A percentile compares a stretch with the other conserved stretches of the same genome.
Conservation (phyloP, 1,284 basidiomycete genomes). For the Schizophyllum amplum region DNA sequence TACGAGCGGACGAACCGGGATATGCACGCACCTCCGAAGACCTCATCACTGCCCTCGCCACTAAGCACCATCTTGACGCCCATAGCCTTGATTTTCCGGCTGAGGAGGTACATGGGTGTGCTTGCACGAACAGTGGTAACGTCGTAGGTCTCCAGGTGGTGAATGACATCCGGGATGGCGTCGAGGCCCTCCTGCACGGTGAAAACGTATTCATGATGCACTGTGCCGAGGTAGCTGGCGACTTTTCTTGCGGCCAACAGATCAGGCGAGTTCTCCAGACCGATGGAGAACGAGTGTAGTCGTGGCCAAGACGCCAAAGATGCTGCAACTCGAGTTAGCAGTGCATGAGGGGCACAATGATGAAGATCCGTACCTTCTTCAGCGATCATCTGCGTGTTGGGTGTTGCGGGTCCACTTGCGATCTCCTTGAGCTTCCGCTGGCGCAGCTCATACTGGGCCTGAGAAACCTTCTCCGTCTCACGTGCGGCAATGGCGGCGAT, state of each 20-base stretch:
- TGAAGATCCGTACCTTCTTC: slow-evolving; percentile 43
- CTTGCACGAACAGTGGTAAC: slow-evolving; percentile 98
- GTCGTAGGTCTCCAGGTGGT: slow-evolving; percentile 98
- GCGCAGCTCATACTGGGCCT: slow-evolving; percentile 67
- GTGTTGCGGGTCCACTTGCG: slow-evolving; percentile 51
- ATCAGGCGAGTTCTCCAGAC: slow-evolving; percentile 93
- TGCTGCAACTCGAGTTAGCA: slow-evolving; percentile 25
- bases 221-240: slow-evolving; percentile 89
- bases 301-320: slow-evolving; percentile 91
- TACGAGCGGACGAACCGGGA: too few relatives aligned
- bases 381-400: slow-evolving; percentile 32
- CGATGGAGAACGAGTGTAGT: slow-evolving; percentile 97
- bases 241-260: slow-evolving; percentile 91
- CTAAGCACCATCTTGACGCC: slow-evolving; percentile 99
- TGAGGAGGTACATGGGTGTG: slow-evolving; percentile 96
- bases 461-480: slow-evolving; percentile 90
- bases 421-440: slow-evolving; percentile 49
- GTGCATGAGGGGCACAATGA: not conserved
- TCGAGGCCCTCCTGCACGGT: slow-evolving; percentile 98
- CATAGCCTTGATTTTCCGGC: slow-evolving; percentile 99
- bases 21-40: too few relatives aligned
- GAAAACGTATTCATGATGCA: slow-evolving; percentile 98
- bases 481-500: slow-evolving; percentile 96
- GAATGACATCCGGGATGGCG: slow-evolving; percentile 96
- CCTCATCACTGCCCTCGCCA: slow-evolving; percentile 97